Conservation (phyloP, 1,284 basidiomycete genomes). For the Tilletia setariae region DNA sequence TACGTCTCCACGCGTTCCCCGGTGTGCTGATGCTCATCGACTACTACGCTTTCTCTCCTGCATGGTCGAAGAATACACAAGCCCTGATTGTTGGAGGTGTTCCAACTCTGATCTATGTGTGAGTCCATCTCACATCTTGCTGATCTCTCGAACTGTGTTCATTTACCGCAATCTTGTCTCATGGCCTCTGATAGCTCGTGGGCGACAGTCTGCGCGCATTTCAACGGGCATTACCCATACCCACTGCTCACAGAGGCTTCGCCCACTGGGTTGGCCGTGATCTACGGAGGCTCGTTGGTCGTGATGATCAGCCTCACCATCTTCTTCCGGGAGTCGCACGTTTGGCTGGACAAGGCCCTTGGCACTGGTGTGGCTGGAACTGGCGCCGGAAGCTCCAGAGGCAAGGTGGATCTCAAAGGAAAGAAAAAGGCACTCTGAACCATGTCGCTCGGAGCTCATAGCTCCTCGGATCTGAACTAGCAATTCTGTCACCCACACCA, state of each 20-base stretch:
- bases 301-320: constrained; percentile 16
- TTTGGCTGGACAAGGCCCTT: constrained; percentile 13
- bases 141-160: background rate
- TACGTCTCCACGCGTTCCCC: constrained; percentile 38
- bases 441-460: too few relatives aligned
- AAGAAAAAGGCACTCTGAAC: constrained; percentile 11
- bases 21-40: constrained; percentile 24
- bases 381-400: constrained; percentile 3
- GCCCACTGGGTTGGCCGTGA: constrained; percentile 16
- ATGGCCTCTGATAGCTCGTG: constrained; percentile 23
- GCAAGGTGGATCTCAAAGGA: constrained; percentile 1
- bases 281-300: constrained; percentile 24
- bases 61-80: constrained; percentile 1
- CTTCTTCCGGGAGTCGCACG: constrained; percentile 21
- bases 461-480: too few relatives aligned
- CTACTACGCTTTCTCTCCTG: constrained; percentile 12
- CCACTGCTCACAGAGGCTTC: constrained; percentile 33
- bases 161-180: background rate
- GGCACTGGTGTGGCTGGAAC: constrained; percentile 1
- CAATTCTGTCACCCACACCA: too few relatives aligned
- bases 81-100: background rate
- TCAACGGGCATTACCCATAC: constrained; percentile 36
- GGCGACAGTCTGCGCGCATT: constrained; percentile 32
- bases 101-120: constrained; percentile 2
- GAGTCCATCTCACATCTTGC: background rate